Conservation (phyloP, 2,329 filamentous ascomycete species). For the Aspergillus oerlinghausenensis region DNA sequence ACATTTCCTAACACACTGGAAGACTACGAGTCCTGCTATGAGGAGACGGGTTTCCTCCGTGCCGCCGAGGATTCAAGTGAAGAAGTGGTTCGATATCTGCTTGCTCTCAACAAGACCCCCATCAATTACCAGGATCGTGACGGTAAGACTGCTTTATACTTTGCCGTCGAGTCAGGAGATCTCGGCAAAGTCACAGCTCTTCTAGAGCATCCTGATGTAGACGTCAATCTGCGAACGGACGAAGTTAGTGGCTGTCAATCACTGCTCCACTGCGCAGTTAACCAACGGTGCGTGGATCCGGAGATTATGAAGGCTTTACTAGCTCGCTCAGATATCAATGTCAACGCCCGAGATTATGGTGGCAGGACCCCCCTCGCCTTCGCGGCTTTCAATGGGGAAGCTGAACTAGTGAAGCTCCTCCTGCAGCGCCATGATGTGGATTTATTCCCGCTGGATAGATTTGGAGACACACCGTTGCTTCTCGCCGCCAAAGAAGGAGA, state of each 20-base stretch:
- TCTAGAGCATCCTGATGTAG: neutral
- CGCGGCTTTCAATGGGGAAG: neutral
- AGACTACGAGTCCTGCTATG: no score
- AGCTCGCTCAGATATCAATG: neutral
- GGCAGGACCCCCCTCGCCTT: neutral
- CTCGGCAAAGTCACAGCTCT: neutral
- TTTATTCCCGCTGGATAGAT: neutral
- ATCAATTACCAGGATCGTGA: neutral
- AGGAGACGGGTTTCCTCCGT: no score
- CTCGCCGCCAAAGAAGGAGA: neutral
- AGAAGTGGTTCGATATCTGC: no score
- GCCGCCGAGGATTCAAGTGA: no score
- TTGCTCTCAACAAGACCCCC: no score
- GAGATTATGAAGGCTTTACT: neutral
- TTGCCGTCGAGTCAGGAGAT: neutral
- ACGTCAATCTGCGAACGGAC: neutral
- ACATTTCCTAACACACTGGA: no score
- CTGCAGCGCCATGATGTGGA: neutral
- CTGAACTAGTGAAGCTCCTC: neutral
- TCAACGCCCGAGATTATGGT: neutral
- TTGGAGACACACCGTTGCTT: neutral
- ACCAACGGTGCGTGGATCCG: neutral
- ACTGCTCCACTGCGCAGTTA: neutral
- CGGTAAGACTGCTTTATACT: neutral
- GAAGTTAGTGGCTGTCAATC: no score